Conservation (phyloP, 768 basidiomycete genomes). For the Mycena indigotica region DNA sequence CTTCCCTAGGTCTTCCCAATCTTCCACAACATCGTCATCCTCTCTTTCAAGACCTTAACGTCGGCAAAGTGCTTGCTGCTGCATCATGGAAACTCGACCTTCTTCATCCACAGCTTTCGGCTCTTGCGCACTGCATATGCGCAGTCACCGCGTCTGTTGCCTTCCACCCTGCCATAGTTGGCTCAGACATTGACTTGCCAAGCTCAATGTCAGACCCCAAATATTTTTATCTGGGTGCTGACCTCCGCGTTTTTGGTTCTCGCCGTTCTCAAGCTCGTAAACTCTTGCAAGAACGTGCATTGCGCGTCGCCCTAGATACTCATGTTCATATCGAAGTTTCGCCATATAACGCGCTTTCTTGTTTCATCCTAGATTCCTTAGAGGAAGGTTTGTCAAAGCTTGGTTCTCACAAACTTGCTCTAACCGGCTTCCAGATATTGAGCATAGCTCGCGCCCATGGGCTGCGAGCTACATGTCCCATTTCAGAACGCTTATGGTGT, state of each 20-base stretch:
- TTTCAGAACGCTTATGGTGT: neutral
- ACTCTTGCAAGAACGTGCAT: neutral
- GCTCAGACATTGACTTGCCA: neutral
- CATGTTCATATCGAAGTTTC: neutral
- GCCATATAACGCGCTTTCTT: neutral
- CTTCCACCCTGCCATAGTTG: slow-evolving; percentile 7
- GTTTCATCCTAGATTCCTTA: neutral
- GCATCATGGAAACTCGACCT: slow-evolving; percentile 7
- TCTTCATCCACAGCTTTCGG: slow-evolving; percentile 9
- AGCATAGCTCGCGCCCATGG: slow-evolving; percentile 1
- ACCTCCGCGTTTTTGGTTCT: neutral
- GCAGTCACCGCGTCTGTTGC: slow-evolving; percentile 9
- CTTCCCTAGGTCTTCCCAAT: neutral
- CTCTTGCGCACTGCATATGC: slow-evolving; percentile 14
- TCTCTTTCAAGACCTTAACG: neutral
- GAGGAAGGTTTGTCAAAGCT: neutral
- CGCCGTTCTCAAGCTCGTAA: neutral
- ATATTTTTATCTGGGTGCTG: neutral
- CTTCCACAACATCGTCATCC: slow-evolving; percentile 10
- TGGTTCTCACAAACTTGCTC: neutral
- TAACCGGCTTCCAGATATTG: neutral
- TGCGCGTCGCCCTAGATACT: neutral
- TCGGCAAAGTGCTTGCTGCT: neutral
- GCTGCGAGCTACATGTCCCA: slow-evolving; percentile 5
- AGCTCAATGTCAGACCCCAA: neutral